A percentile compares a stretch with the other conserved stretches of the same genome.
Conservation (phyloP, 225 moss, liverwort and hornwort species). For the Ulota crispa region DNA sequence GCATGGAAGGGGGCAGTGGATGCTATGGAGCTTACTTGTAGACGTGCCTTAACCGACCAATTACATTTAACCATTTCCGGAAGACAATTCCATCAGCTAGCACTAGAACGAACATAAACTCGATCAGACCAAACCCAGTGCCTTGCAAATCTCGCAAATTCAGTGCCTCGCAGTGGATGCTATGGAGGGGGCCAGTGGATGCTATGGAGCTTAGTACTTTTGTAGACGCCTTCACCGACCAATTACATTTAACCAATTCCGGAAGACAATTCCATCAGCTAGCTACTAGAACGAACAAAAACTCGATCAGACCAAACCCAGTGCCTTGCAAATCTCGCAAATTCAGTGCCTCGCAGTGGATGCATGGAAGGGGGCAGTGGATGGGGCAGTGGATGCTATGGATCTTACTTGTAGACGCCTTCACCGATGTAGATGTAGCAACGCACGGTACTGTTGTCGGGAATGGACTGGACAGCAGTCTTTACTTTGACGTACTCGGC, state of each 20-base stretch:
- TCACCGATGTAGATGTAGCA: conserved; percentile 29
- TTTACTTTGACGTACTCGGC: conserved; percentile 26
- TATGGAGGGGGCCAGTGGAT: background rate
- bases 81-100: background rate
- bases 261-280: background rate
- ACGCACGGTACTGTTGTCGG: conserved; percentile 14
- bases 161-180: background rate
- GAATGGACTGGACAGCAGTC: conserved; percentile 40
- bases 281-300: background rate
- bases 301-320: background rate
- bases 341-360: background rate
- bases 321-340: background rate
- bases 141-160: background rate
- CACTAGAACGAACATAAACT: background rate
- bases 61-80: background rate
- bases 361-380: background rate
- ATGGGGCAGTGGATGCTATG: background rate
- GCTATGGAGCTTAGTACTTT: too few relatives aligned
- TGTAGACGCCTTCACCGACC: too few relatives aligned
- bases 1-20: too few relatives aligned
- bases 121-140: background rate
- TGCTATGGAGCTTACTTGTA: too few relatives aligned
- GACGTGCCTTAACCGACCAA: too few relatives aligned
- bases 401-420: conserved; percentile 27
- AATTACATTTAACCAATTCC: background rate